Evolutionary conservation across 352 stramenopile genomes (phyloP), one percentile per base, ranked within the genome.

Genomic region (Phytophthora quininea): DNA sequence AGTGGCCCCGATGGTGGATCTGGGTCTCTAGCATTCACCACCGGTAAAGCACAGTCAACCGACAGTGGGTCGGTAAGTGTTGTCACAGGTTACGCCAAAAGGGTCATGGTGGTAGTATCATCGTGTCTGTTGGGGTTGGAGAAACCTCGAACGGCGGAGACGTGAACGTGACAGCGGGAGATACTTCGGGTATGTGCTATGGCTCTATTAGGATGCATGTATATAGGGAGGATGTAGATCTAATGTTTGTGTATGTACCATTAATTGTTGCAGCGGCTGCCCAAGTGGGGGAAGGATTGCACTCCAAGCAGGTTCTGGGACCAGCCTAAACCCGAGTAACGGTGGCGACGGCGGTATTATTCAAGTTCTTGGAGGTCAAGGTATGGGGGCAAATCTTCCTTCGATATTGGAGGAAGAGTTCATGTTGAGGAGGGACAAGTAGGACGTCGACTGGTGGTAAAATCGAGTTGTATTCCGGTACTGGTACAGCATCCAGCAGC

Each of bases 131-230:
- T 64, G 64, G 68, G 6, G 63, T 75, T 6, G 68, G 68, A 56
- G 68, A 72, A 49, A 69, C 63, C 45, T 49, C 38, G 15, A 69
- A 60, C n/a, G 63, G 69, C 19, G 69, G 69, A 24, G 54, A 70
- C 46, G 58, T 76, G 29, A 89, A 89, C 53, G 46, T 91, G n/a
- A 89, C 81, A 62, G 84, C 84, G 62, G 86, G 86, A n/a, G 75
- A 90, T 68, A 78, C 72, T 52, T 86, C 71, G 37, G 85, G 82
- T 91, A 72, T 50, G 70, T 57, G 54, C 38, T 65, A 50, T 46
- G 19, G 42, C 35, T 52, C 30, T 58, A 31, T 24, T 24, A 24
- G 19, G 19, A 24, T 24, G 19, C 29, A 45, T 38, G 3, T 27
- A 53, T 45, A 43, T 24, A 42, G 8, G 46, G 30, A 29, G 46